Conservation (phyloP, 176 grass and related monocot species). For the Elaeis guineensis region DNA sequence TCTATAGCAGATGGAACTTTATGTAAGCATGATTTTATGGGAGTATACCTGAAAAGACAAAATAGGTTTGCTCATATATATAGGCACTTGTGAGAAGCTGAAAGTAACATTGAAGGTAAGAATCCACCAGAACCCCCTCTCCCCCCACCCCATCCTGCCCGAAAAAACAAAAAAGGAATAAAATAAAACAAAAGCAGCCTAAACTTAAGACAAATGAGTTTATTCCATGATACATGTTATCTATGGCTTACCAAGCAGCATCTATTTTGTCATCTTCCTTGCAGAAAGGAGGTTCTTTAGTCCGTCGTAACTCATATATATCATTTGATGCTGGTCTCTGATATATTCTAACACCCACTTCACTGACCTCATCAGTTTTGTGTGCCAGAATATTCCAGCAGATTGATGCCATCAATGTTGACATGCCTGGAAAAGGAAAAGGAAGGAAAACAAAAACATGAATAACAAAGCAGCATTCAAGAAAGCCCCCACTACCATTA, state of each 20-base stretch:
- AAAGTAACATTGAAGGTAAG: too few relatives aligned
- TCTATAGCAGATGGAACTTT: constrained; percentile 81
- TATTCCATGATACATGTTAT: constrained; percentile 5
- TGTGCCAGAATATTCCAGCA: constrained; percentile 82
- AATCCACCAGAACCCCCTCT: too few relatives aligned
- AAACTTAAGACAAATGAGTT: too few relatives aligned
- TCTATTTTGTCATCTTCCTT: constrained; percentile 77
- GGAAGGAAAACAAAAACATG: constrained; percentile 5
- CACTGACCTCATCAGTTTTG: constrained; percentile 72
- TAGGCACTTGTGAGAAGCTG: too few relatives aligned
- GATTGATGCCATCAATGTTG: constrained; percentile 60
- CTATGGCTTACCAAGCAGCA: constrained; percentile 47
- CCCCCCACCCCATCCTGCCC: too few relatives aligned
- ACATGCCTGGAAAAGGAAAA: constrained; percentile 52
- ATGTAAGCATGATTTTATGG: constrained; percentile 70
- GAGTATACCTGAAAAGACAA: constrained; percentile 51
- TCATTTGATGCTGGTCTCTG: constrained; percentile 91
- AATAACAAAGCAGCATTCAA: not conserved
- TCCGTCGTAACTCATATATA: constrained; percentile 69
- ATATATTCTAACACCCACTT: constrained; percentile 78
- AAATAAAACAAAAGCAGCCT: too few relatives aligned
- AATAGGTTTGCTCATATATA: not conserved
- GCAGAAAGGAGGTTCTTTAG: constrained; percentile 76
- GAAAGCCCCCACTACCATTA: too few relatives aligned
- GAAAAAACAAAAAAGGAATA: too few relatives aligned